Evolutionary conservation across 495 filamentous ascomycete genomes (phyloP), one percentile per base, ranked within the genome.

Genomic region (Podospora pseudopauciseta): DNA sequence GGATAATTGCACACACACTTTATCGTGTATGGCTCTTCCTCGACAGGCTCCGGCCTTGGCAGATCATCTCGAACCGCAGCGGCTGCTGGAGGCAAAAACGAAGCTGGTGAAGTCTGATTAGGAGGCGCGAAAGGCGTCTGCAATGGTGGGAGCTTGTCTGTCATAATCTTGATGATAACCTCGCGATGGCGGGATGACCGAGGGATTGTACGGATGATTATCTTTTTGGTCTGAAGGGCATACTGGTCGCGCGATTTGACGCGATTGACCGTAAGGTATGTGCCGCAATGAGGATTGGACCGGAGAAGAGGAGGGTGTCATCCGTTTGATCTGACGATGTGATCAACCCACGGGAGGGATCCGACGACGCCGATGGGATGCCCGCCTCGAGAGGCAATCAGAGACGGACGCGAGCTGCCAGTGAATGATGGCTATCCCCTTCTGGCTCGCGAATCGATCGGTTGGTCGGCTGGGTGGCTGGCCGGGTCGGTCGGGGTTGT

Each of bases 21-120:
- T 83, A 99, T 99, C 72, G 91, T 95, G 77, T 94, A 96, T 59
- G 92, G 91, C 77, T 96, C 93, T 78, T 96, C 92, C 71, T 94
- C 92, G 75, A 85, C 81, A 70, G 83, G 73, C 77, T 81, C 76
- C 66, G 76, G 74, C 76, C 80, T 82, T 67, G 86, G 84, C 70
- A 83, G 77, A 66, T 84, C 86, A 82, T 89, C 85, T 80, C 86
- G 86, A 68, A 77, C 75, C 18, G 76, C 34, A 72, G 79, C 77
- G 70, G 84, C 82, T 57, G 83, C 82, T 69, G 81, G 80, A 66
- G 82, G 82, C 80, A 83, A 69, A 85, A 80, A 18, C 55, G 55
- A 77, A 71, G 70, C 75, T 72, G 54, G 49, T 18, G 32, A 19
- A 73, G 77, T 71, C 78, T 82, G 84, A 79, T 78, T 82, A 74